phyloP scores from a whole-genome alignment of 495 filamentous ascomycete genomes.

The Penicillium argentinense region DNA sequence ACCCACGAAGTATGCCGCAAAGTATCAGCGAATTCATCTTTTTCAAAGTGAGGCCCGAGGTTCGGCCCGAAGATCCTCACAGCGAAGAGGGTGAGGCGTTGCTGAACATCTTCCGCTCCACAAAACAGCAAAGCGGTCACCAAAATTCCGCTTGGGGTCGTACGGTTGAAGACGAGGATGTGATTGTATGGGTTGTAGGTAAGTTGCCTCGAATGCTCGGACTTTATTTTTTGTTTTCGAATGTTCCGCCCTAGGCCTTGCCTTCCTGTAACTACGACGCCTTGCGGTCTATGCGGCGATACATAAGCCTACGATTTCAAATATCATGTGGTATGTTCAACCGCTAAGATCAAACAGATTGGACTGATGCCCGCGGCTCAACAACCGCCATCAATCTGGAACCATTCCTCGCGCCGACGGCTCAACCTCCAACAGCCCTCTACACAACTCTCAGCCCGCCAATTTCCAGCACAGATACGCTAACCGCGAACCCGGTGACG shows the following conservation, averaged over 20 bases:
- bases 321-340: not conserved
- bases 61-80: slow-evolving; percentile 42
- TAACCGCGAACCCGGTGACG: slow-evolving; percentile 40
- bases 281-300: not conserved
- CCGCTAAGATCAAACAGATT: slow-evolving; percentile 27
- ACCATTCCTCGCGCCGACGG: slow-evolving; percentile 27
- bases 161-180: slow-evolving; percentile 35
- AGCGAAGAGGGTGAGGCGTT: slow-evolving; percentile 34
- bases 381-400: slow-evolving; percentile 16
- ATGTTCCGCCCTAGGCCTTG: not conserved
- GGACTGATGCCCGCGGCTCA: slow-evolving; percentile 36
- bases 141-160: slow-evolving; percentile 42
- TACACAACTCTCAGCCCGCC: slow-evolving; percentile 37
- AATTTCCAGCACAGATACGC: slow-evolving; percentile 26
- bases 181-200: slow-evolving; percentile 45
- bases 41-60: slow-evolving; percentile 37
- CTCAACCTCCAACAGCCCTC: slow-evolving; percentile 19
- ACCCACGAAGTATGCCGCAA: no score
- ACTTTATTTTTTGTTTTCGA: not conserved
- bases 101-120: slow-evolving; percentile 26
- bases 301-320: not conserved
- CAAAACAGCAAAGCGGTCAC: slow-evolving; percentile 38
- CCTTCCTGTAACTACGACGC: not conserved
- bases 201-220: slow-evolving; percentile 1
- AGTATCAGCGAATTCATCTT: slow-evolving; percentile 39